These are phyloP conservation scores for Termitomyces sp. DNA, from an alignment of 768 basidiomycete genomes.

Conservation along the genomic window DNA sequence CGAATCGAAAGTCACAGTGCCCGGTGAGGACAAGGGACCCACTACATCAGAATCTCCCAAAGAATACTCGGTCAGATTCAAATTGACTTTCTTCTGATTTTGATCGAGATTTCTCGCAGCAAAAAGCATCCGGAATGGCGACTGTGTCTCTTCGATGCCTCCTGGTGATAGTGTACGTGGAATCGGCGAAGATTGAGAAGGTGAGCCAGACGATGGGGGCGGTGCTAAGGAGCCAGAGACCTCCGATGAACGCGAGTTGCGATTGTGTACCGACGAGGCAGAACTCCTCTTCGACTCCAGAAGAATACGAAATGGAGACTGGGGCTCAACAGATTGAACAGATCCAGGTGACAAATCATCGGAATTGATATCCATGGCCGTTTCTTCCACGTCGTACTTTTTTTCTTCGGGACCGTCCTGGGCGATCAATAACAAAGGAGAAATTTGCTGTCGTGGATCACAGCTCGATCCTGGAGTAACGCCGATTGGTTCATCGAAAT, in stretches of 20 bases:
- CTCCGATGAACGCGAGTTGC: neutral
- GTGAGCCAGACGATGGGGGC: neutral
- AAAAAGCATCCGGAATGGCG: constrained; percentile 8
- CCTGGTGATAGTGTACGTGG: constrained; percentile 2
- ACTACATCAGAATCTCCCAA: neutral
- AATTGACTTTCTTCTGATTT: neutral
- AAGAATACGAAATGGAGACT: constrained; percentile 10
- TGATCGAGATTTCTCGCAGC: constrained; percentile 1
- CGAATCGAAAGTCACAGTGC: neutral
- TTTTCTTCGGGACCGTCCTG: constrained; percentile 3
- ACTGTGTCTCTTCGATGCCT: neutral
- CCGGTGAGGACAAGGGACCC: neutral
- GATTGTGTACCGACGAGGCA: neutral
- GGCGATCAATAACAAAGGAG: neutral
- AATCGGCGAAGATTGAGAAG: neutral
- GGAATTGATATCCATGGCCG: neutral
- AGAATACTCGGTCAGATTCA: neutral
- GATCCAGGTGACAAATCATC: neutral
- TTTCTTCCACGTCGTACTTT: neutral
- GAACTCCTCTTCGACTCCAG: constrained; percentile 5
- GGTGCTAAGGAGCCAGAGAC: neutral
- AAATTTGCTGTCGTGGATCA: neutral
- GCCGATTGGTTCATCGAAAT: neutral
- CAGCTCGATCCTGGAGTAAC: neutral
- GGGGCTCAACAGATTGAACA: neutral